A percentile compares a stretch with the other conserved stretches of the same genome.
phyloP scores from a whole-genome alignment of 768 basidiomycete genomes.

The Pleurotus tuoliensis region DNA sequence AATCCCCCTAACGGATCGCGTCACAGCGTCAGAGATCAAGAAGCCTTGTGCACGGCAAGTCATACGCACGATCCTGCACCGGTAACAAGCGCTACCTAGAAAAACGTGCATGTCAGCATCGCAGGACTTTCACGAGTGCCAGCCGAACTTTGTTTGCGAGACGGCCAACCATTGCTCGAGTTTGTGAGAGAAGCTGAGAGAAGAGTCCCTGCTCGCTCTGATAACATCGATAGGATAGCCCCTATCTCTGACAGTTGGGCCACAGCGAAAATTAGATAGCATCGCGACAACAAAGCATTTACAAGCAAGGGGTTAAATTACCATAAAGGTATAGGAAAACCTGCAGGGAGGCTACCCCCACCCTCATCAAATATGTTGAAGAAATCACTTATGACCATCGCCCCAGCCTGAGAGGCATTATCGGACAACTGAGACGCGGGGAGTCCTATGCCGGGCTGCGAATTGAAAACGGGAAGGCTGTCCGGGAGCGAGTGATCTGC shows the following conservation, averaged over 20 bases:
- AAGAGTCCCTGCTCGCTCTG: slow-evolving; percentile 12
- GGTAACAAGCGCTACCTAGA: slow-evolving; percentile 74
- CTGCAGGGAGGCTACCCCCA: slow-evolving; percentile 35
- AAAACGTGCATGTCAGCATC: not conserved
- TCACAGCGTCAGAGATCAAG: slow-evolving; percentile 14
- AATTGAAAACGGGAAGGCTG: not conserved
- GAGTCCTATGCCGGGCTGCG: not conserved
- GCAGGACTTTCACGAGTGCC: too few species aligned
- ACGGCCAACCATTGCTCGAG: slow-evolving; percentile 53
- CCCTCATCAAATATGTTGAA: slow-evolving; percentile 37
- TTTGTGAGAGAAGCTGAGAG: slow-evolving; percentile 9
- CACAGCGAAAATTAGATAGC: not conserved
- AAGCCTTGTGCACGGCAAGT: not conserved
- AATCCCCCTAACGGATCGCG: slow-evolving; percentile 66
- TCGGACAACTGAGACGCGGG: not conserved
- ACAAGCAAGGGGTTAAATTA: not conserved
- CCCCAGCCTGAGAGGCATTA: slow-evolving; percentile 22
- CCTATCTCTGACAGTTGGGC: not conserved
- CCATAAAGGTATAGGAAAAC: slow-evolving; percentile 17
- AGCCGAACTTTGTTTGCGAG: slow-evolving; percentile 58
- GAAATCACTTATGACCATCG: slow-evolving; percentile 37
- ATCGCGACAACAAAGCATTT: slow-evolving; percentile 6
- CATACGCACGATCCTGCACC: slow-evolving; percentile 81
- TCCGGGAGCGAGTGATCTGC: slow-evolving; percentile 7
- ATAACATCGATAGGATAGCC: slow-evolving; percentile 3